Evolutionary conservation across 2,329 filamentous ascomycete genomes (phyloP).

Genomic region (Aspergillus ustus): DNA sequence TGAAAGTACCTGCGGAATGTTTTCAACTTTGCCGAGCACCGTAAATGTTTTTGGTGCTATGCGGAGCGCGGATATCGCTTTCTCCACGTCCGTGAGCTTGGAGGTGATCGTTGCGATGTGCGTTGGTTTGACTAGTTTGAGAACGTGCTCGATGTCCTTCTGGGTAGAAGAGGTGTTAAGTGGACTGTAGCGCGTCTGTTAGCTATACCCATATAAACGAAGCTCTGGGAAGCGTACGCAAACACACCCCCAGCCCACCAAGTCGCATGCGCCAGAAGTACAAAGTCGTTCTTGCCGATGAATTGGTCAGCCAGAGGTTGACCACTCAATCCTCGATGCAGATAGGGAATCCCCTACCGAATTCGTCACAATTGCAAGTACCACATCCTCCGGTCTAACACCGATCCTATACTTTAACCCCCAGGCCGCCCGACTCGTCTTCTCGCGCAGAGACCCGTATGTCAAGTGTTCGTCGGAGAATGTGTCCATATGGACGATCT

Average conservation of each 20-base stretch:
- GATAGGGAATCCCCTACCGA: slow-evolving; percentile 18
- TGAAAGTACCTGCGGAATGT: background rate
- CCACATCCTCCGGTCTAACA: slow-evolving; percentile 24
- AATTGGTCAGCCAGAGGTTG: background rate
- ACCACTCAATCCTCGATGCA: background rate
- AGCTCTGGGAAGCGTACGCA: slow-evolving; percentile 14
- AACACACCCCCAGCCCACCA: slow-evolving; percentile 33
- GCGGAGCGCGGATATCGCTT: slow-evolving; percentile 20
- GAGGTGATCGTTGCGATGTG: slow-evolving; percentile 27
- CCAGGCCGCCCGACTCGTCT: slow-evolving; percentile 29
- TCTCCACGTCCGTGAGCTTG: slow-evolving; percentile 24
- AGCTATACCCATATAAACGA: background rate
- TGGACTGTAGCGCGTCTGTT: background rate
- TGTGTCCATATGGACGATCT: slow-evolving; percentile 31
- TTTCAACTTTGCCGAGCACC: slow-evolving; percentile 1
- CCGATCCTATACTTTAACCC: slow-evolving; percentile 26
- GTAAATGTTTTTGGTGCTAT: slow-evolving; percentile 10
- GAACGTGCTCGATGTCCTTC: slow-evolving; percentile 30
- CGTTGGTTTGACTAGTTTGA: slow-evolving; percentile 27
- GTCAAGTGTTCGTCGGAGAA: slow-evolving; percentile 30
- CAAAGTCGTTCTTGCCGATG: slow-evolving; percentile 27
- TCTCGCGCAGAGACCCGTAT: slow-evolving; percentile 31
- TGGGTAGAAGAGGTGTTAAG: slow-evolving; percentile 27
- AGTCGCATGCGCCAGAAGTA: slow-evolving; percentile 32
- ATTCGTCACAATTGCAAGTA: slow-evolving; percentile 32